phyloP scores from a whole-genome alignment of 2,329 filamentous ascomycete species.

The Colletotrichum lini region DNA sequence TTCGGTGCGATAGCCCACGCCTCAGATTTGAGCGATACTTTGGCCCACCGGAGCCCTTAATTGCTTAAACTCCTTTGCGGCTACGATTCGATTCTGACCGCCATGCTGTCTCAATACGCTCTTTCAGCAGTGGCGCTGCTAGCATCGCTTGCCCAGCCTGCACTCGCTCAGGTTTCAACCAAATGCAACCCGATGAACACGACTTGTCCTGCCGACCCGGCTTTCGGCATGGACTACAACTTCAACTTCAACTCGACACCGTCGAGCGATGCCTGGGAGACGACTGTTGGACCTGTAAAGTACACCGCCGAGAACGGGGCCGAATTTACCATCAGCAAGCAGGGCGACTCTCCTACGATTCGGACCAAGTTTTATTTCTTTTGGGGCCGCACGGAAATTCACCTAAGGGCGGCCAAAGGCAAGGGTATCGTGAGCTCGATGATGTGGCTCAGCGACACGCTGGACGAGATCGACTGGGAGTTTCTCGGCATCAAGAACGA shows the following conservation, averaged over 20 bases:
- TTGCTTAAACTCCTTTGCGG: neutral
- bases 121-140: conserved; percentile 57
- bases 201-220: conserved; percentile 79
- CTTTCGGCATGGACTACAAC: conserved; percentile 74
- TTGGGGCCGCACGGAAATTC: conserved; percentile 84
- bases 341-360: conserved; percentile 84
- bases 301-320: conserved; percentile 76
- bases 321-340: conserved; percentile 78
- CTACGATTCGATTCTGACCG: conserved; percentile 28
- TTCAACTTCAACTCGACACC: conserved; percentile 77
- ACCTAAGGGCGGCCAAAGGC: conserved; percentile 82
- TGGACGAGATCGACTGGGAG: conserved; percentile 93
- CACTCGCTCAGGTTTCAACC: conserved; percentile 81
- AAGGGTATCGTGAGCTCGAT: conserved; percentile 85
- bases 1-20: conserved; percentile 8
- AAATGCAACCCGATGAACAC: conserved; percentile 82
- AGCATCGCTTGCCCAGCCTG: conserved; percentile 61
- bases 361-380: conserved; percentile 88
- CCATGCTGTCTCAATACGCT: conserved; percentile 48
- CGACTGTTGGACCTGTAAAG: conserved; percentile 74
- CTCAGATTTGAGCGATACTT: neutral
- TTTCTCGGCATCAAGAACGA: conserved; percentile 78
- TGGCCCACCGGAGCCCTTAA: no score
- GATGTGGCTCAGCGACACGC: conserved; percentile 85
- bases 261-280: conserved; percentile 75